A percentile compares a stretch with the other conserved stretches of the same genome.
phyloP scores from a whole-genome alignment of 176 grass and related monocot genomes.

The Elymus sibiricus region DNA sequence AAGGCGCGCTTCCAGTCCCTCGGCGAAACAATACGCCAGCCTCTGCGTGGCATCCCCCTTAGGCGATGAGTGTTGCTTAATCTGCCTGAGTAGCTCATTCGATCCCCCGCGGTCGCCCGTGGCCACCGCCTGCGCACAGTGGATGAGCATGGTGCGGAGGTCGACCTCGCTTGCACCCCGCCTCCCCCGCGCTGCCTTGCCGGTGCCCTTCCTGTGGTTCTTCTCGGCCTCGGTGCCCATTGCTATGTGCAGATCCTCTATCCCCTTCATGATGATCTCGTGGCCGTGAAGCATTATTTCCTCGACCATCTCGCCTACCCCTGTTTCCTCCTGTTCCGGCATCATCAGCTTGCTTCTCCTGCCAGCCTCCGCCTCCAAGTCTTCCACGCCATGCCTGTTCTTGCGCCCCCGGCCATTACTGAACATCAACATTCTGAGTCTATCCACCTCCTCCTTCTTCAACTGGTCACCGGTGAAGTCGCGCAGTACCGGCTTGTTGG shows the following conservation, averaged over 20 bases:
- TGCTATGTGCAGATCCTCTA: constrained; percentile 30
- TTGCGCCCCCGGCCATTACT: constrained; percentile 30
- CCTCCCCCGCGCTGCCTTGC: constrained; percentile 15
- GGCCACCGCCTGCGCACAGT: constrained; percentile 57
- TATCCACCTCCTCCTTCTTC: constrained; percentile 30
- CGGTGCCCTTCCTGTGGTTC: neutral
- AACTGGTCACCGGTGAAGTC: neutral
- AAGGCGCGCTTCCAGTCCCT: constrained; percentile 60
- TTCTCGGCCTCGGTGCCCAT: constrained; percentile 3
- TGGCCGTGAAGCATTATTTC: constrained; percentile 29
- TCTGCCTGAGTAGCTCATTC: constrained; percentile 36
- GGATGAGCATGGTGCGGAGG: constrained; percentile 60
- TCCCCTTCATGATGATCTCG: constrained; percentile 5
- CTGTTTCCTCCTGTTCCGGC: constrained; percentile 26
- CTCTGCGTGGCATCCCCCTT: constrained; percentile 52
- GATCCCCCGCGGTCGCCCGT: constrained; percentile 27
- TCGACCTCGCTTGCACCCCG: constrained; percentile 32
- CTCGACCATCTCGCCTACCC: constrained; percentile 43
- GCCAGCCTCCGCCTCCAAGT: constrained; percentile 44
- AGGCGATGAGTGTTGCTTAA: constrained; percentile 45
- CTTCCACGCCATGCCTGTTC: constrained; percentile 15
- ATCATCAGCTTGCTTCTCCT: constrained; percentile 50
- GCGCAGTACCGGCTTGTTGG: neutral
- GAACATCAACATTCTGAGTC: constrained; percentile 21
- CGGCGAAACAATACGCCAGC: constrained; percentile 49